Conservation (phyloP, 78 protist genomes). For the Guillardia theta region DNA sequence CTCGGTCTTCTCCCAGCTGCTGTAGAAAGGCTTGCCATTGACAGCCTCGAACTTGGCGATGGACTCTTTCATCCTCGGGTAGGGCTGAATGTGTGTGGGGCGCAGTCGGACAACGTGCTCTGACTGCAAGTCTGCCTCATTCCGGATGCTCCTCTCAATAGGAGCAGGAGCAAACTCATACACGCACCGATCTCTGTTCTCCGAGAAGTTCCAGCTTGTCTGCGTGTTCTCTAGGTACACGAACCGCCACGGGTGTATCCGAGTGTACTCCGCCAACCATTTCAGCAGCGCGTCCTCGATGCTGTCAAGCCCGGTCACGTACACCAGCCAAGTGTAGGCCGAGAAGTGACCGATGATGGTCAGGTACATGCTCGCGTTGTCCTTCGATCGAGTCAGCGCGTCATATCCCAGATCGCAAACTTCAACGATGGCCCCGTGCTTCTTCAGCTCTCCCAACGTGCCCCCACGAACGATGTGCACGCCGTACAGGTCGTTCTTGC, state of each 20-base stretch:
- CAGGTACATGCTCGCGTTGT: slow-evolving; percentile 26
- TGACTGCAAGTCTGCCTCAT: neutral
- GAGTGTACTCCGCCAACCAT: slow-evolving; percentile 35
- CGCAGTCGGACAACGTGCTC: neutral
- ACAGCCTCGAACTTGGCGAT: too few relatives aligned
- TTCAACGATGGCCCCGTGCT: slow-evolving; percentile 1
- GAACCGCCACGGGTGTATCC: neutral
- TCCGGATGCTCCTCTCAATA: neutral
- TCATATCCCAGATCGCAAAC: slow-evolving; percentile 12
- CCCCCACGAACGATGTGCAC: slow-evolving; percentile 16
- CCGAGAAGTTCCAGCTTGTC: slow-evolving; percentile 25
- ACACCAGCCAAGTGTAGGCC: neutral
- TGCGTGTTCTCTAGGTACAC: slow-evolving; percentile 22
- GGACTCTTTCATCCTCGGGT: neutral
- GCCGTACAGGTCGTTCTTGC: neutral
- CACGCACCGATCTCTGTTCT: slow-evolving; percentile 9
- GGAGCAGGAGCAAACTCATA: neutral
- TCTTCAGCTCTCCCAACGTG: neutral
- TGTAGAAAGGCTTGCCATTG: neutral
- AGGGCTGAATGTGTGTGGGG: slow-evolving; percentile 10
- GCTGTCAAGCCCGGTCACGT: neutral
- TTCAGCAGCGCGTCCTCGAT: slow-evolving; percentile 29
- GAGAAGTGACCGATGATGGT: neutral
- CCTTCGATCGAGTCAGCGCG: neutral
- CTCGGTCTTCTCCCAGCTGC: neutral